phyloP scores from a whole-genome alignment of 2,329 filamentous ascomycete species.

The Trichoderma simmonsii region DNA sequence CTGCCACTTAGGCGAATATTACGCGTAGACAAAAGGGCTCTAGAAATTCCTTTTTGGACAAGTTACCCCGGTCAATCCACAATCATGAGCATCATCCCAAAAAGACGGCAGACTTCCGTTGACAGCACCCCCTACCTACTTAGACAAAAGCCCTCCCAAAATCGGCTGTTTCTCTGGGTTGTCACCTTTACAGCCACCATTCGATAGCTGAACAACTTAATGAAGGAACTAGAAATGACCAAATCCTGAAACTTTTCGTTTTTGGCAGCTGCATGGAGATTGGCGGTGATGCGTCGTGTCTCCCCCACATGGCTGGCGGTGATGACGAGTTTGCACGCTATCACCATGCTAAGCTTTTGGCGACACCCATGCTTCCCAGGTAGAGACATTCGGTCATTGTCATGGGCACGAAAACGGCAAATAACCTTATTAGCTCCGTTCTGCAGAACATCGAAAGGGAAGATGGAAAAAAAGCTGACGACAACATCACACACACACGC shows the following conservation, averaged over 20 bases:
- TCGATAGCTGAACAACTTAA: not conserved
- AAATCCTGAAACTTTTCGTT: not conserved
- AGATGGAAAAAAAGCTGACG: not conserved
- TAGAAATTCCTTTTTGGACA: not conserved
- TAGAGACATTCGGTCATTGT: not conserved
- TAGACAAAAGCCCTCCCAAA: not conserved
- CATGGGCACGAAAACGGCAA: not conserved
- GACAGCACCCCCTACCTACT: not conserved
- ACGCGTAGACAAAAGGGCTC: not conserved
- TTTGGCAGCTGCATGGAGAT: not conserved
- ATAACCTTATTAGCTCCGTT: constrained; percentile 1
- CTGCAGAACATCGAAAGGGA: not conserved
- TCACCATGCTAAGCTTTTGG: not conserved
- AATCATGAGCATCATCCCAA: not conserved
- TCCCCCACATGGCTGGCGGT: constrained; percentile 9
- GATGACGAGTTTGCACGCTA: constrained; percentile 1
- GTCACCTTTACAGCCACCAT: not conserved
- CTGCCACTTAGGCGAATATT: not conserved
- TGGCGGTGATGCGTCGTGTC: not conserved
- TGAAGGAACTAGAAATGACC: not conserved
- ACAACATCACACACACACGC: not conserved
- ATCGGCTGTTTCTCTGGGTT: not conserved
- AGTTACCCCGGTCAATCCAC: not conserved
- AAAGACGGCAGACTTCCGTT: not conserved
- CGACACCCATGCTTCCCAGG: not conserved